Base-by-base conservation (phyloP, 2,329 filamentous ascomycete genomes). In the Neopestalotiopsis sp. region DNA sequence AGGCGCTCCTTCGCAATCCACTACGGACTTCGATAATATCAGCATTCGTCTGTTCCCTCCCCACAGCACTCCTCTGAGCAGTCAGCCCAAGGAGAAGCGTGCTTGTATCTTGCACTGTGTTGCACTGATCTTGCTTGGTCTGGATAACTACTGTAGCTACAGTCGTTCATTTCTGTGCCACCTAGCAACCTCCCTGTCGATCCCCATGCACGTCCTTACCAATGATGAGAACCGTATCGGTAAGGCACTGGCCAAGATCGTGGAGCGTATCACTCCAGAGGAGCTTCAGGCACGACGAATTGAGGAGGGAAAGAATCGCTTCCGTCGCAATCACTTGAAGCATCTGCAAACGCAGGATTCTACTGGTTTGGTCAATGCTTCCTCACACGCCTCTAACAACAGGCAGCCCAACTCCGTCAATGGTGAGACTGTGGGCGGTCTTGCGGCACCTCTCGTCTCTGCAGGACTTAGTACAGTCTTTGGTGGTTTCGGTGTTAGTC, bases 391-490 rank as follows among this genome's bases (percentile, higher is more conserved):
- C 10, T 56, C 68, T 24, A 69, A 65, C 49, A 63, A 57, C 30
- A 62, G 20, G 34, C 32, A 30, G 32, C 30, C 59, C 59, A 70
- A 69, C 42, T 88, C 89, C 34, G 87, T 88, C 0, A 80, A 93
- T 1, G 90, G 93, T 32, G 91, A 91, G 2, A 84, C 91, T 4
- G 91, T 90, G 1, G 91, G 91, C 34, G 91, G 91, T 57, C 87
- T 98, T 10, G 92, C 94, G 9, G 90, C 92, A 1, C 91, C 94
- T 0, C 84, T 98, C 2, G 88, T 93, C 14, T 91, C 90, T 24
- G 94, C 92, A 10, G 93, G 94, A 0, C 86, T 98, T 56, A 95
- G 95, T 30, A 91, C 89, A 1, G 86, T 95, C 0, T 92, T 95
- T 82, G 91, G 92, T 30, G 94, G 94, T 0, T 80, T 93, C 12